Base-by-base conservation (phyloP, 192 early-diverging fungal genomes). In the Entrophospora sp. region DNA sequence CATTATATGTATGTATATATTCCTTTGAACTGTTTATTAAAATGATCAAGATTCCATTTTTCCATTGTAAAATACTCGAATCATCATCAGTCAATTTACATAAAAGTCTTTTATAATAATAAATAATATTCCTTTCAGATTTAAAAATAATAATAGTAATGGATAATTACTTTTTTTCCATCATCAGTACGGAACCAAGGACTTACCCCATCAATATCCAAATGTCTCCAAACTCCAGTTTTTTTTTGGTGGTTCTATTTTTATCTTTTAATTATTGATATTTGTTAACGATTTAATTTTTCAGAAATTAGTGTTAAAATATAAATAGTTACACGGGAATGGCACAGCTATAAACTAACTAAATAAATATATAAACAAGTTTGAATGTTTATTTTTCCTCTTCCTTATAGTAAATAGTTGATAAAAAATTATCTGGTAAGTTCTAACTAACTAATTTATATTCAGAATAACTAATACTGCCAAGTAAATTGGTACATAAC, bases 31-130 rank as follows among this genome's bases (percentile, higher is more conserved):
- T n/a, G n/a, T n/a, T n/a, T n/a, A n/a, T 43, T 66, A 73, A 69
- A 71, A 24, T 77, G 79, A 1, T 79, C 80, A 52, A 81, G 63
- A 25, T 79, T 79, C 78, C 79, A 81, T 65, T 80, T 81, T 55
- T 81, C 76, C 75, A 81, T 74, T 12, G 73, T 77, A 35, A 73
- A 76, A 35, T 78, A 79, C 16, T 72, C 69, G 61, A 80, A 81
- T 34, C 81, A 30, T 40, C 61, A 20, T 68, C 35, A 36, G 62
- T 45, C 43, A 64, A 36, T 35, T 64, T 30, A 16, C 46, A 7
- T 42, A 49, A 31, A 22, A 64, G 46, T 27, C 62, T 36, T 20
- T 22, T 24, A 49, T 14, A 4, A 25, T 9, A n/a, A 3, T 13
- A 35, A 13, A 22, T 22, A 43, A 25, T 6, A 61, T 7, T 25